Percentiles rank a stretch among this genome's conserved stretches.
Evolutionary conservation across 768 basidiomycete species (phyloP).

Genomic region (Asterophora parasitica): DNA sequence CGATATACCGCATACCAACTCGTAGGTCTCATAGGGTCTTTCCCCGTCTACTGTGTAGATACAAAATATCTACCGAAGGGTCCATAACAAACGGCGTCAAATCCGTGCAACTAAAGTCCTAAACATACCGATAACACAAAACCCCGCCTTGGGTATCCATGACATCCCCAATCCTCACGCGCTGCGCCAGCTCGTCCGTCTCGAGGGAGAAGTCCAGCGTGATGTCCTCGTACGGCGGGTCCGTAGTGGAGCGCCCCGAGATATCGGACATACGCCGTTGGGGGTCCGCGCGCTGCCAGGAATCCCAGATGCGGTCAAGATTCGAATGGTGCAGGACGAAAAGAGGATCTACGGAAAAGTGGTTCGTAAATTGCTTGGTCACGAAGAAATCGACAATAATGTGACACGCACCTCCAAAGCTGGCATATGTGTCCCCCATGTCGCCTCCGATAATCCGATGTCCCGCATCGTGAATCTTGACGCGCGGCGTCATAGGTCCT

Average conservation of each 20-base stretch:
- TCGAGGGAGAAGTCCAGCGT: constrained; percentile 19
- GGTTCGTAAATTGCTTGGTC: not conserved
- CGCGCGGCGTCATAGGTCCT: constrained; percentile 18
- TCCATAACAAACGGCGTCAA: no score
- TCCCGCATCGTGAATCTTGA: constrained; percentile 31
- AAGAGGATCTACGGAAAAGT: constrained; percentile 26
- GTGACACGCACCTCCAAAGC: constrained; percentile 31
- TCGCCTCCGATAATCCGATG: constrained; percentile 32
- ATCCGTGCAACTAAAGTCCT: no score
- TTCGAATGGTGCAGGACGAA: constrained; percentile 38
- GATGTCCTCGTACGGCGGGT: constrained; percentile 26
- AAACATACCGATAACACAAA: constrained; percentile 8
- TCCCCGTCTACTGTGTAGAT: no score
- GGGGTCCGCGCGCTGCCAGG: constrained; percentile 28
- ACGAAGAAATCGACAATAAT: no score
- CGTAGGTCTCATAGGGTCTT: no score
- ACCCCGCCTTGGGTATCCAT: constrained; percentile 5
- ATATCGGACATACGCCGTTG: constrained; percentile 26
- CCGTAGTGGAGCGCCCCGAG: constrained; percentile 27
- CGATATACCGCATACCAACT: no score
- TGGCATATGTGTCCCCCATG: constrained; percentile 30
- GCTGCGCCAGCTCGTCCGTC: constrained; percentile 4
- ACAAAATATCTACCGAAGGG: no score
- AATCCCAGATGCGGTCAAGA: constrained; percentile 38
- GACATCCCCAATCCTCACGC: constrained; percentile 5